These are phyloP conservation scores for Amanita thiersii DNA, from an alignment of 768 basidiomycete genomes.

Conservation along the genomic window DNA sequence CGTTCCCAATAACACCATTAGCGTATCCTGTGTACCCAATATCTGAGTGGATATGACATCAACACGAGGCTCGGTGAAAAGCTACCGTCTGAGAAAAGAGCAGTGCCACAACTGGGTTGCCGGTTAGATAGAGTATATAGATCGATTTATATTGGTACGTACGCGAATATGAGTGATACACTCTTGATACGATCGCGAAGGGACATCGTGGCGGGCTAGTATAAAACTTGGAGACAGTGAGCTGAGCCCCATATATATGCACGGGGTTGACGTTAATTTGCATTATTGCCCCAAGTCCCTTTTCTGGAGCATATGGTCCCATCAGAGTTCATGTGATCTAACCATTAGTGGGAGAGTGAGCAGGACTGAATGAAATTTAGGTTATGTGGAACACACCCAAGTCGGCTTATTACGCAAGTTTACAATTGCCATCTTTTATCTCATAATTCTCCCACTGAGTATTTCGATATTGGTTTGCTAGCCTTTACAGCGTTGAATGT, in stretches of 20 bases:
- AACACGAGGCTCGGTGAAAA: background rate
- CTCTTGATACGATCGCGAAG: slow-evolving; percentile 33
- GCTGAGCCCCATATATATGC: background rate
- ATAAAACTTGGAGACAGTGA: slow-evolving; percentile 4
- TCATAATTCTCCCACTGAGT: too few relatives aligned
- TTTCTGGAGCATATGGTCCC: too few relatives aligned
- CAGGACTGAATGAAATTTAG: too few relatives aligned
- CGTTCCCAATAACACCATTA: slow-evolving; percentile 70
- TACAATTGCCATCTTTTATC: too few relatives aligned
- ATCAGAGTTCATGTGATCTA: too few relatives aligned
- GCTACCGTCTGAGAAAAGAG: slow-evolving; percentile 79
- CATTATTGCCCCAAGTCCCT: too few relatives aligned
- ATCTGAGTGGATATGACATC: slow-evolving; percentile 4
- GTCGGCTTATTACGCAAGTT: too few relatives aligned
- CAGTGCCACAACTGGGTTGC: slow-evolving; percentile 66
- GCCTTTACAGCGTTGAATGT: too few relatives aligned
- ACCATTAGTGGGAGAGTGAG: too few relatives aligned
- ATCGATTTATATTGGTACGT: slow-evolving; percentile 17
- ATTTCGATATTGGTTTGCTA: too few relatives aligned
- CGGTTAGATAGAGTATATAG: background rate
- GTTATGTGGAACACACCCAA: too few relatives aligned
- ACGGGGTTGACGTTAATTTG: too few relatives aligned
- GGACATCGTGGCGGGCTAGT: slow-evolving; percentile 6
- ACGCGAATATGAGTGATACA: slow-evolving; percentile 86
- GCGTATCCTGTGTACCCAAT: slow-evolving; percentile 79